Conservation (phyloP, 495 filamentous ascomycete species). For the Penicillium ochrochloron region DNA sequence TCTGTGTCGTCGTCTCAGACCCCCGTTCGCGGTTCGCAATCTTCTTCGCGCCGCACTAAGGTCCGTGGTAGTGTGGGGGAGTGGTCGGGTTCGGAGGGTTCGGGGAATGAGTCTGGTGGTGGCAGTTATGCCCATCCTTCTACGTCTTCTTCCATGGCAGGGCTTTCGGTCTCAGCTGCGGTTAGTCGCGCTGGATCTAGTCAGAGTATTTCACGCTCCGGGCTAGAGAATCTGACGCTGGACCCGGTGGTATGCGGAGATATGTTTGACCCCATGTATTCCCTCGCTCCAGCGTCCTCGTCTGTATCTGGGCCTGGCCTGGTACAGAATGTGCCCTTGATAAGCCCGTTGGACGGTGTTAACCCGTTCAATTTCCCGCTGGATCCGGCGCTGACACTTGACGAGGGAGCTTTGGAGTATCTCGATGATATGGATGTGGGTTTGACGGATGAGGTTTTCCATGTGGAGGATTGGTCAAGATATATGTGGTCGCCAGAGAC, state of each 20-base stretch:
- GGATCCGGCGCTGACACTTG: constrained; percentile 27
- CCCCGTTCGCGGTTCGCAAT: constrained; percentile 6
- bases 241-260: constrained; percentile 18
- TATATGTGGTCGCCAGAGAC: constrained; percentile 40
- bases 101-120: constrained; percentile 19
- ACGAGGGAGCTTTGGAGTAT: constrained; percentile 22
- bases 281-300: constrained; percentile 19
- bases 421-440: constrained; percentile 33
- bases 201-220: constrained; percentile 16
- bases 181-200: neutral
- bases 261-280: constrained; percentile 31
- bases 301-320: constrained; percentile 10
- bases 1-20: constrained; percentile 19
- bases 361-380: constrained; percentile 34
- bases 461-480: constrained; percentile 38
- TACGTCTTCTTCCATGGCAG: neutral
- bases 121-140: neutral
- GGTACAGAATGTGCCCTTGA: constrained; percentile 21
- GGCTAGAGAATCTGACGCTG: constrained; percentile 13
- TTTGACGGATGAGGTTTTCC: constrained; percentile 27
- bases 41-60: constrained; percentile 16
- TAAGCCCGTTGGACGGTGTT: constrained; percentile 27
- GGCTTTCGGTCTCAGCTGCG: neutral
- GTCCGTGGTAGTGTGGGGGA: constrained; percentile 14
- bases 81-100: constrained; percentile 33